phyloP scores from a whole-genome alignment of 441 rosid genomes.

The Adansonia madagascariensis region DNA sequence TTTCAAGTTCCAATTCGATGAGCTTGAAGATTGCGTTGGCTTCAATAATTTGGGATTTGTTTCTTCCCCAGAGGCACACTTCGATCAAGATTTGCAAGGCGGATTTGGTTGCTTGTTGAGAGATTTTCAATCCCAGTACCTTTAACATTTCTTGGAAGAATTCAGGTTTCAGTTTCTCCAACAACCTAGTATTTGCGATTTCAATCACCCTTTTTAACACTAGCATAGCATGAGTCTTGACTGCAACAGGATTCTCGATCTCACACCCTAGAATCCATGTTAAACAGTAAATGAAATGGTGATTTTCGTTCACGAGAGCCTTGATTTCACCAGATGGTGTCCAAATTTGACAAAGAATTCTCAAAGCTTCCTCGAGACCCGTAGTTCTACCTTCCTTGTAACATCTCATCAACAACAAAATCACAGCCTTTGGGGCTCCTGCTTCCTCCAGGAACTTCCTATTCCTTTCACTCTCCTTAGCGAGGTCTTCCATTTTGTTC shows the following conservation, averaged over 20 bases:
- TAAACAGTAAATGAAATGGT: conserved; percentile 39
- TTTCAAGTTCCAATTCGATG: conserved; percentile 52
- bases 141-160: conserved; percentile 37
- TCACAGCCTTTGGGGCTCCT: conserved; percentile 36
- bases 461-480: conserved; percentile 38
- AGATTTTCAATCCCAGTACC: conserved; percentile 29
- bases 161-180: conserved; percentile 41
- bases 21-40: conserved; percentile 46
- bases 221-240: conserved; percentile 37
- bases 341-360: conserved; percentile 41
- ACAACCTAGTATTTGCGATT: conserved; percentile 18
- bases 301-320: conserved; percentile 34
- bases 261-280: conserved; percentile 38
- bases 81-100: conserved; percentile 43
- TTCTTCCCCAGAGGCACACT: conserved; percentile 46
- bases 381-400: conserved; percentile 19
- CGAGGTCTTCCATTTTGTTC: conserved; percentile 43
- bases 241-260: neutral
- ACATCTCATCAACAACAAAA: conserved; percentile 33
- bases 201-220: conserved; percentile 35
- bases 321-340: conserved; percentile 35
- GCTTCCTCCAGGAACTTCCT: conserved; percentile 32
- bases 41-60: conserved; percentile 45
- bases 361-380: conserved; percentile 45
- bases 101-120: conserved; percentile 45